Evolutionary conservation across 495 filamentous ascomycete genomes (phyloP).

Genomic region (Apiosordaria backusii): DNA sequence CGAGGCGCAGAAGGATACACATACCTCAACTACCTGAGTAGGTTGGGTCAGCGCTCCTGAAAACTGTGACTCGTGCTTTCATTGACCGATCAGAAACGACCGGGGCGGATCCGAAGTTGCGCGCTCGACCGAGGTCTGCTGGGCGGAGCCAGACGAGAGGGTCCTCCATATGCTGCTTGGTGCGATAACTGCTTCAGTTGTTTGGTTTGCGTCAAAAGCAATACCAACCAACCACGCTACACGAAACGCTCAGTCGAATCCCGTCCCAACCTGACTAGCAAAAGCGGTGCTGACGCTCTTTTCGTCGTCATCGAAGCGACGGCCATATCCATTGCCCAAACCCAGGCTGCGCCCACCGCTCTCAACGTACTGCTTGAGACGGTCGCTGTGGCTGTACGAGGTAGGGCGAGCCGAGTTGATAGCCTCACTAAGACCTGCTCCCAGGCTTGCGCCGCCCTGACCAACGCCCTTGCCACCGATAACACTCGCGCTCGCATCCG

Average conservation of each 20-base stretch:
- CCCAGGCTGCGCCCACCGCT: constrained; percentile 52
- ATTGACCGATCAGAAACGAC: neutral
- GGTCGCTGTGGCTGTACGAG: constrained; percentile 49
- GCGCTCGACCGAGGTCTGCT: constrained; percentile 19
- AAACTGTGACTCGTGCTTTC: neutral
- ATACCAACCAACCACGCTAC: constrained; percentile 12
- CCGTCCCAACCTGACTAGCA: constrained; percentile 81
- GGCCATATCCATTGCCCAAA: constrained; percentile 68
- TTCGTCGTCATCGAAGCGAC: constrained; percentile 87
- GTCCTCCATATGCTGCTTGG: constrained; percentile 5
- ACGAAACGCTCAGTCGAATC: constrained; percentile 72
- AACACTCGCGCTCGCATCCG: constrained; percentile 73
- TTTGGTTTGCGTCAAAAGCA: constrained; percentile 20
- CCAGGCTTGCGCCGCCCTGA: constrained; percentile 72
- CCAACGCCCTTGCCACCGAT: constrained; percentile 68
- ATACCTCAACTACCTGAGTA: neutral
- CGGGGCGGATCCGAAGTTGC: constrained; percentile 13
- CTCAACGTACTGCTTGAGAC: constrained; percentile 91
- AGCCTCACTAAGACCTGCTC: constrained; percentile 70
- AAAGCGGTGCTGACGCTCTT: constrained; percentile 94
- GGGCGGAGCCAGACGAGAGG: constrained; percentile 14
- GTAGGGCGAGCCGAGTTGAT: constrained; percentile 40
- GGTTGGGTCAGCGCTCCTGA: constrained; percentile 3
- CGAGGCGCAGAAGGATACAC: neutral
- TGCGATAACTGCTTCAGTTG: constrained; percentile 17